These are phyloP conservation scores for Hanseniaspora gamundiae DNA, from an alignment of 1,139 yeast species.

Conservation along the genomic window DNA sequence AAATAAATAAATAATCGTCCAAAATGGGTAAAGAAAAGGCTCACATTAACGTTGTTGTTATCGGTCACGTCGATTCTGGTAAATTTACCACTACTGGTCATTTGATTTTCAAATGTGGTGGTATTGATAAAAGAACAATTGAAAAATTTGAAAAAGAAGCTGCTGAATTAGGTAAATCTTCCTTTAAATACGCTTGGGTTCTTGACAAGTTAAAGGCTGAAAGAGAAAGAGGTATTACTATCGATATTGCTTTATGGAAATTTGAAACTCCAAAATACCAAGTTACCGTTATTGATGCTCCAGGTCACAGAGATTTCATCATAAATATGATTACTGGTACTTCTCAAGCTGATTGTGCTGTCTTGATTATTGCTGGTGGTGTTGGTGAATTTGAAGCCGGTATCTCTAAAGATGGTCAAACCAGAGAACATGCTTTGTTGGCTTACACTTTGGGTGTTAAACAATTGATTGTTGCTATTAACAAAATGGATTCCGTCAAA, in stretches of 20 bases:
- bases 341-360: slow-evolving; percentile 95
- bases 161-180: slow-evolving; percentile 96
- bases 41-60: slow-evolving; percentile 99
- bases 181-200: slow-evolving; percentile 98
- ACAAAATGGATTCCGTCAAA: slow-evolving; percentile 89
- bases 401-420: slow-evolving; percentile 97
- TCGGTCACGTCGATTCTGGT: slow-evolving; percentile 99
- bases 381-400: slow-evolving; percentile 99
- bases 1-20: slow-evolving; percentile 5
- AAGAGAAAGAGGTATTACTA: slow-evolving; percentile 96
- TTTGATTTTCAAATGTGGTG: slow-evolving; percentile 91
- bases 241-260: slow-evolving; percentile 90
- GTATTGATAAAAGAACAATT: slow-evolving; percentile 95
- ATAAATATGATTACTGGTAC: slow-evolving; percentile 91
- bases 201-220: slow-evolving; percentile 92
- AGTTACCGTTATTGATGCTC: slow-evolving; percentile 89
- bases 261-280: slow-evolving; percentile 92
- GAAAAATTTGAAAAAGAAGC: slow-evolving; percentile 99
- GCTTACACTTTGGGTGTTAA: slow-evolving; percentile 98
- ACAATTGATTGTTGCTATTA: slow-evolving; percentile 79
- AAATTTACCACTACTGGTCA: slow-evolving; percentile 98
- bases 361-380: slow-evolving; percentile 93
- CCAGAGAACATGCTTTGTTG: slow-evolving; percentile 94
- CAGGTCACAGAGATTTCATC: slow-evolving; percentile 97
- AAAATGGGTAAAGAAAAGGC: slow-evolving; percentile 79